Evolutionary conservation across 2,329 filamentous ascomycete genomes (phyloP).

Genomic region (Rutstroemia sp.): DNA sequence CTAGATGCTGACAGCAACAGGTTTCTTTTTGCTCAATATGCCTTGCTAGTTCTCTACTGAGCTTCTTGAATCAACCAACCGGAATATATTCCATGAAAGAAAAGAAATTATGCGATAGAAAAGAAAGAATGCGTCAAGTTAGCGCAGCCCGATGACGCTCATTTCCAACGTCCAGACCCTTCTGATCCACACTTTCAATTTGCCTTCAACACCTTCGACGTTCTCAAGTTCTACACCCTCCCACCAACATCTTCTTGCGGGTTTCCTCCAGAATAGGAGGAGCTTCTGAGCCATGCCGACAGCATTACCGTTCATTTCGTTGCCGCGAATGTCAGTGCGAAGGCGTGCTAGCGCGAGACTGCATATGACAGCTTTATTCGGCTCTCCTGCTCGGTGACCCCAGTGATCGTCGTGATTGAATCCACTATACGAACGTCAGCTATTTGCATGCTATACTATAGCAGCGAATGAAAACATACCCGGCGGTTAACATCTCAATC

Average conservation of each 20-base stretch:
- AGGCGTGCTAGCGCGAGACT: constrained; percentile 88
- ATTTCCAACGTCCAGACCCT: constrained; percentile 98
- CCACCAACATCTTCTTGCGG: constrained; percentile 96
- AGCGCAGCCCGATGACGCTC: constrained; percentile 79
- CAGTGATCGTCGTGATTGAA: constrained; percentile 94
- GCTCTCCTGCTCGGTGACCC: constrained; percentile 96
- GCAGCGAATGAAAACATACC: constrained; percentile 49
- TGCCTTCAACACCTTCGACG: constrained; percentile 84
- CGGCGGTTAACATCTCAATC: constrained; percentile 98
- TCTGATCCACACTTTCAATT: constrained; percentile 95
- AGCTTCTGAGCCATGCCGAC: constrained; percentile 99
- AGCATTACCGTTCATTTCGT: constrained; percentile 65
- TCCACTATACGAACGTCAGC: constrained; percentile 50
- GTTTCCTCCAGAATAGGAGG: constrained; percentile 95
- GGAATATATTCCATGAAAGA: constrained; percentile 5
- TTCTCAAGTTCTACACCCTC: constrained; percentile 88
- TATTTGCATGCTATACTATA: background rate
- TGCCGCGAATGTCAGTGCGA: constrained; percentile 83
- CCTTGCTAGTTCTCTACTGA: background rate
- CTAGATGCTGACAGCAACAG: background rate
- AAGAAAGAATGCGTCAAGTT: constrained; percentile 13
- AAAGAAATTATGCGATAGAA: constrained; percentile 8
- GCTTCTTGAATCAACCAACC: background rate
- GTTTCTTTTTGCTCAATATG: background rate
- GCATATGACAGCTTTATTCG: constrained; percentile 97